A percentile compares a stretch with the other conserved stretches of the same genome.
Conservation (phyloP, 768 basidiomycete species). For the Naganishia vishniacii region DNA sequence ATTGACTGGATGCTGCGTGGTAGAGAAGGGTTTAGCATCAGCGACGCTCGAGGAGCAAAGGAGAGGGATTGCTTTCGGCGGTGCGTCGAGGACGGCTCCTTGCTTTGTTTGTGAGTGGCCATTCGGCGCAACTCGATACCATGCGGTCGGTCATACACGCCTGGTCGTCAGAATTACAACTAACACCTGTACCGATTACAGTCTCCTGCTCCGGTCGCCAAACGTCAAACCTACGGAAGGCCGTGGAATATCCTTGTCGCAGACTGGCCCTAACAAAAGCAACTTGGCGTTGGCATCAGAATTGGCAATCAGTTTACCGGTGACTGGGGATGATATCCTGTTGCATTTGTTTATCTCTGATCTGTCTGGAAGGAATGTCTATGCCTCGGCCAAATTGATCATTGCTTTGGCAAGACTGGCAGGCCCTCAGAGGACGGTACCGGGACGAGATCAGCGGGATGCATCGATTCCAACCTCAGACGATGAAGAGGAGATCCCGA, state of each 20-base stretch:
- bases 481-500: neutral
- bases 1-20: constrained; percentile 54
- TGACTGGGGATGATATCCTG: constrained; percentile 63
- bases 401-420: constrained; percentile 62
- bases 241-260: neutral
- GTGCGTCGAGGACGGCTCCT: constrained; percentile 72
- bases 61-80: constrained; percentile 69
- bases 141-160: no score
- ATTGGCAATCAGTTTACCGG: constrained; percentile 51
- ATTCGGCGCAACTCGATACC: neutral
- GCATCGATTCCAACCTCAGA: constrained; percentile 8
- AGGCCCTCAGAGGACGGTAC: constrained; percentile 47
- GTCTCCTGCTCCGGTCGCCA: neutral
- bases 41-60: constrained; percentile 62
- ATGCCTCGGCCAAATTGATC: constrained; percentile 69
- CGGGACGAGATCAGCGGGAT: neutral
- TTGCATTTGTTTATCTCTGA: constrained; percentile 56
- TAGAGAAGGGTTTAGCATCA: constrained; percentile 52
- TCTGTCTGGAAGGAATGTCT: constrained; percentile 57
- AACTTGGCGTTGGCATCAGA: constrained; percentile 31
- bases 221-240: neutral
- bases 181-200: neutral
- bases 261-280: neutral
- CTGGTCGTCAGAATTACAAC: neutral
- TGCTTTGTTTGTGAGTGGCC: constrained; percentile 77